Base-by-base conservation (phyloP, 2,329 filamentous ascomycete genomes). In the Septoria linicola region DNA sequence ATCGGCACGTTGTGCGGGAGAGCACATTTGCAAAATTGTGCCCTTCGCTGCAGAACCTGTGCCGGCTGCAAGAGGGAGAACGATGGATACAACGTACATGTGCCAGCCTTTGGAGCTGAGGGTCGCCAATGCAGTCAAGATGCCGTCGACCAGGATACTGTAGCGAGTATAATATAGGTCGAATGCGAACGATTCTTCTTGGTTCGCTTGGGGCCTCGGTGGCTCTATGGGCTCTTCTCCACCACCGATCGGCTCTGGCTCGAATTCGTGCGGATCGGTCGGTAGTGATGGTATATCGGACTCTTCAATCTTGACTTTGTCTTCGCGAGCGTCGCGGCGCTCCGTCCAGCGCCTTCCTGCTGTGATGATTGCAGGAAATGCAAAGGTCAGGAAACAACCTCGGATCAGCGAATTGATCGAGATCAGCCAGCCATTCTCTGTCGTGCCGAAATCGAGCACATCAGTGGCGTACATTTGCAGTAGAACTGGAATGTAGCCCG, bases 11-110 rank as follows among this genome's bases (percentile, higher is more conserved):
- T 85, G 79, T 0, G 74, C 74, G 1, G 80, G 73, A 0, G 82
- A 72, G 37, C 83, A 83, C 83, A 88, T 85, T 50, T 85, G 80
- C 0, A 86, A 78, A 53, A 88, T 87, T n/a, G 85, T 82, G 0
- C 85, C 85, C 58, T 88, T 89, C 1, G 84, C 83, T 0, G 85
- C 83, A 0, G 84, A 79, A 0, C 83, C 85, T 0, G 84, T 84
- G 0, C 85, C 85, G 0, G 84, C 85, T 0, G 82, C 84, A 23
- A 88, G 80, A 0, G 85, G 85, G 0, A 89, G 73, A 1, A 88
- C 64, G 20, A 80, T 77, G 0, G 83, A 83, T 1, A 84, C 79
- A 0, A 87, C 67, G 60, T 86, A 88, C 40, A 88, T 81, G 58
- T 89, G 84, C 82, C 83, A 88, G 1, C 77, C 76, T 41, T 80